Evolutionary conservation across 306 rosid species (phyloP), one percentile per base, ranked within the genome.

Genomic region (Trifolium pratense): DNA sequence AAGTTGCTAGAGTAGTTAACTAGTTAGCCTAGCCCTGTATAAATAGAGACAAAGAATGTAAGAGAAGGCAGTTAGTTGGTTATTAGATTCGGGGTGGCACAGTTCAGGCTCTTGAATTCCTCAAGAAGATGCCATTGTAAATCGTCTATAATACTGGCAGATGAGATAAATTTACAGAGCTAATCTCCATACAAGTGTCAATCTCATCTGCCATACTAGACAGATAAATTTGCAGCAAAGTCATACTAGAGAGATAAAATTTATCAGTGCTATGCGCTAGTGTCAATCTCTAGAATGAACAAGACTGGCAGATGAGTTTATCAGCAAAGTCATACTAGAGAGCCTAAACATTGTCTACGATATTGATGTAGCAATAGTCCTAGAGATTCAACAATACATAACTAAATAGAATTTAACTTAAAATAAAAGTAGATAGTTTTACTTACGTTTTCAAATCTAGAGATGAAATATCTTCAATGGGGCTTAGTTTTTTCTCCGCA

Each of bases 391-490:
- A 48, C 7, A 66, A n/a, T n/a, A n/a, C n/a, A n/a, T n/a, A n/a
- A n/a, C n/a, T n/a, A n/a, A n/a, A n/a, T n/a, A n/a, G n/a, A n/a
- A n/a, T n/a, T n/a, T 39, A 51, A 39, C 72, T 61, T 42, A 51
- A 80, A 59, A 17, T 49, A 76, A 51, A 46, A 71, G 65, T 48
- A 61, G 23, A 72, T 53, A 60, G 79, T 45, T 55, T 55, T 34
- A 70, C 97, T 86, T 83, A 95, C 99, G 97, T 86, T 90, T 90
- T 95, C 84, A 91, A 83, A 88, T 92, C 97, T 42, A 95, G 87
- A 74, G 93, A 84, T 23, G 99, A 73, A 40, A 91, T 85, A 48
- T 91, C 99, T 61, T 89, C 97, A 57, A 91, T 80, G 57, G 92
- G 56, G 76, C 86, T 82, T 76, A 83, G 37, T 71, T 79, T 89